phyloP scores from a whole-genome alignment of 257 asterid genomes.

The Solanum rostratum region DNA sequence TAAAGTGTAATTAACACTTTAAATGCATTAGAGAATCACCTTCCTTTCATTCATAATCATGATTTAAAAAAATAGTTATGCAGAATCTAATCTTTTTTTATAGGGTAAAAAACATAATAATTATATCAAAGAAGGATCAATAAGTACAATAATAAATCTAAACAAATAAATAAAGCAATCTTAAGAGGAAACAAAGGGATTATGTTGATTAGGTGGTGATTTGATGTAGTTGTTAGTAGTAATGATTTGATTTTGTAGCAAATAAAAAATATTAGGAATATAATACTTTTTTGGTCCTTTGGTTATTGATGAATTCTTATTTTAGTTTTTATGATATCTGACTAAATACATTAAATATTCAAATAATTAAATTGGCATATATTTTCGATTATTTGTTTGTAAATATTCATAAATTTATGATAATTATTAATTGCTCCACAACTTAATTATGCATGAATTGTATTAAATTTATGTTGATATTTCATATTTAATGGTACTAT shows the following conservation, averaged over 20 bases:
- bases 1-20: neutral
- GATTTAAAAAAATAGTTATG: neutral
- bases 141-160: neutral
- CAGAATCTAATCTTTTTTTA: neutral
- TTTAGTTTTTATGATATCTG: neutral
- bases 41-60: neutral
- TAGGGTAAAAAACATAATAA: neutral
- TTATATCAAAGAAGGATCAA: neutral
- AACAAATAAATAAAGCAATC: neutral
- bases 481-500: neutral
- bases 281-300: neutral
- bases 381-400: neutral
- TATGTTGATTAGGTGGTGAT: constrained; percentile 21
- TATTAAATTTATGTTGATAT: neutral
- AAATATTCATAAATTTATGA: neutral
- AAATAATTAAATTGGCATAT: neutral
- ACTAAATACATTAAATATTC: neutral
- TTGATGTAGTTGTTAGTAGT: constrained; percentile 16
- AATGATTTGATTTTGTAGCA: constrained; percentile 16
- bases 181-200: constrained; percentile 26
- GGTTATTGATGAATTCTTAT: neutral
- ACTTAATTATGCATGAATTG: neutral
- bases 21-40: neutral
- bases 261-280: neutral
- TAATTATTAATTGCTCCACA: neutral